A percentile compares a stretch with the other conserved stretches of the same genome.
Evolutionary conservation across 2,329 filamentous ascomycete genomes (phyloP).

Genomic region (Aspergillus sojae): DNA sequence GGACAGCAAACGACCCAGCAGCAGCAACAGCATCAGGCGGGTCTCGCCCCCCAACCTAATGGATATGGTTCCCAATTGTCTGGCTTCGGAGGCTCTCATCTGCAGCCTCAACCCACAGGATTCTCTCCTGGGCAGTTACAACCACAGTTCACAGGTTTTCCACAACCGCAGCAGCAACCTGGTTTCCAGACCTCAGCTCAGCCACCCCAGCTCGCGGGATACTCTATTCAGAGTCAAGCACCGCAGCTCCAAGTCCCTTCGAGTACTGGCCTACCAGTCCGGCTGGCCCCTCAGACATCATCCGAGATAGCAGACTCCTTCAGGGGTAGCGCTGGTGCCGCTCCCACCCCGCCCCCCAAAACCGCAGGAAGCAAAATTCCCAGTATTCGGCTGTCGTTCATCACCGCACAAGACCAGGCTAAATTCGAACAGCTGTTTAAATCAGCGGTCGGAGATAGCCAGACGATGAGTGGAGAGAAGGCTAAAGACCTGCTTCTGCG

Average conservation of each 20-base stretch:
- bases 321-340: constrained; percentile 49
- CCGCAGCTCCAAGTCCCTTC: constrained; percentile 46
- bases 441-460: constrained; percentile 81
- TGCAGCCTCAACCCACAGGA: constrained; percentile 71
- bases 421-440: constrained; percentile 99
- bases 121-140: constrained; percentile 56
- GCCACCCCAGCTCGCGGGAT: constrained; percentile 65
- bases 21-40: constrained; percentile 55
- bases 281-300: constrained; percentile 63
- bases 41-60: constrained; percentile 58
- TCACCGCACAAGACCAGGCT: constrained; percentile 89
- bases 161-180: constrained; percentile 50
- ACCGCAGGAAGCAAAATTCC: constrained; percentile 72
- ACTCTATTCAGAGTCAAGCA: constrained; percentile 48
- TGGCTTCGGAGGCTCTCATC: constrained; percentile 53
- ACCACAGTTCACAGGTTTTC: constrained; percentile 53
- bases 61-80: constrained; percentile 59
- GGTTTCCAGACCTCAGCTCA: constrained; percentile 50
- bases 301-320: constrained; percentile 68
- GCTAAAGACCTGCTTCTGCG: constrained; percentile 85
- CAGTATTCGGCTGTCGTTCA: constrained; percentile 91
- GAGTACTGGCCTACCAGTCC: constrained; percentile 50
- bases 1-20: constrained; percentile 46
- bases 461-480: constrained; percentile 88
- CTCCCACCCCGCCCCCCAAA: constrained; percentile 66